A percentile compares a stretch with the other conserved stretches of the same genome.
phyloP scores from a whole-genome alignment of 2,329 filamentous ascomycete species.

The Pseudogymnoascus sp. region DNA sequence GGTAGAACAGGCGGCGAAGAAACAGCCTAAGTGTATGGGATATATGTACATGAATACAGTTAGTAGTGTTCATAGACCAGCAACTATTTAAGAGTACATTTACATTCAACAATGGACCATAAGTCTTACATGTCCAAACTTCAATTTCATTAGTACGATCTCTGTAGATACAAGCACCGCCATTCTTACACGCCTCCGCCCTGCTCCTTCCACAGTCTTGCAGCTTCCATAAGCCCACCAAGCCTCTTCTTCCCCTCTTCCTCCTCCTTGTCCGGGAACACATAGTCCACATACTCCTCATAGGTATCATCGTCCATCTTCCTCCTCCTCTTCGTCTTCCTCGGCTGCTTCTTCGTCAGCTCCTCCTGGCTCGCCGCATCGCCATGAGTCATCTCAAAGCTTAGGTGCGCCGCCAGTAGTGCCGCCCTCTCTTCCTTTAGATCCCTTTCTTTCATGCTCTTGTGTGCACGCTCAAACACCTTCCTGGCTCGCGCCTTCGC shows the following conservation, averaged over 20 bases:
- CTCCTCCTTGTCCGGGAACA: conserved; percentile 86
- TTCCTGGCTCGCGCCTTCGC: conserved; percentile 75
- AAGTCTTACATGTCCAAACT: background rate
- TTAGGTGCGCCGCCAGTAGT: conserved; percentile 83
- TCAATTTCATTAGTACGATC: conserved; percentile 4
- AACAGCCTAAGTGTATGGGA: background rate
- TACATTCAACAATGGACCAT: background rate
- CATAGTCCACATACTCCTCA: conserved; percentile 95
- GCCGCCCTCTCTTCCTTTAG: conserved; percentile 91
- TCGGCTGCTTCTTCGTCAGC: conserved; percentile 89
- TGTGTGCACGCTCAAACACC: conserved; percentile 79
- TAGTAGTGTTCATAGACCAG: background rate
- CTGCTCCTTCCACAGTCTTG: conserved; percentile 4
- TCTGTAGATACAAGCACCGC: conserved; percentile 13
- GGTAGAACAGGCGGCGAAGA: background rate
- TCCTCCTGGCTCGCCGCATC: conserved; percentile 64
- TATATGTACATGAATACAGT: background rate
- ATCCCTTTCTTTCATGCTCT: conserved; percentile 78
- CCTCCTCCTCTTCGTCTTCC: conserved; percentile 84
- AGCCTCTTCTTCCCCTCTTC: background rate
- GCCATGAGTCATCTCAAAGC: conserved; percentile 84
- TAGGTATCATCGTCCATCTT: conserved; percentile 86
- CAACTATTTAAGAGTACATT: background rate
- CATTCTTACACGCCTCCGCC: conserved; percentile 6
- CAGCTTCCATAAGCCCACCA: conserved; percentile 2